Conservation (phyloP, 2,329 filamentous ascomycete species). For the Ascochyta pisi region DNA sequence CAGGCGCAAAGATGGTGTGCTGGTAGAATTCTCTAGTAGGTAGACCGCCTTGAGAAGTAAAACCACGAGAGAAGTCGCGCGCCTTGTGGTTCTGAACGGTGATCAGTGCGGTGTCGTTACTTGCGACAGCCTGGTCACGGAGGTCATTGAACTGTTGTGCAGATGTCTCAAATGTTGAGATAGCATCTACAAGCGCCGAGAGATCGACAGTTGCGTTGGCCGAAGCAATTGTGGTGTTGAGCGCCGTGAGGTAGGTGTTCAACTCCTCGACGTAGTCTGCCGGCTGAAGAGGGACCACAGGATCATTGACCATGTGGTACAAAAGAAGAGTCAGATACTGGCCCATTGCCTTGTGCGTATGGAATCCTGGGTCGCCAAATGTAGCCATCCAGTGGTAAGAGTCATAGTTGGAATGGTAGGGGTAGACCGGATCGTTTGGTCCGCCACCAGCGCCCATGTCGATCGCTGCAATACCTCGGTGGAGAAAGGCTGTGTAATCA, state of each 20-base stretch:
- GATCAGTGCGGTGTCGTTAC: slow-evolving; percentile 38
- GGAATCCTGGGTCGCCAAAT: slow-evolving; percentile 60
- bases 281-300: slow-evolving; percentile 50
- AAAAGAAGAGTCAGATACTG: slow-evolving; percentile 54
- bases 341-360: slow-evolving; percentile 58
- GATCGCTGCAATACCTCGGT: slow-evolving; percentile 53
- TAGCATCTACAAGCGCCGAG: slow-evolving; percentile 42
- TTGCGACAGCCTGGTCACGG: slow-evolving; percentile 36
- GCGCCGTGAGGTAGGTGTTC: slow-evolving; percentile 43
- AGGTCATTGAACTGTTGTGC: slow-evolving; percentile 40
- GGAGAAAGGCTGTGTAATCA: slow-evolving; percentile 57
- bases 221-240: slow-evolving; percentile 41
- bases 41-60: slow-evolving; percentile 55
- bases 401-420: slow-evolving; percentile 58
- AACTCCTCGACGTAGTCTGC: slow-evolving; percentile 50
- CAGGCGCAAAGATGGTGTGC: slow-evolving; percentile 57
- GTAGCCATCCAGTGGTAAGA: slow-evolving; percentile 60
- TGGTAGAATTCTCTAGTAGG: slow-evolving; percentile 55
- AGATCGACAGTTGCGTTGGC: slow-evolving; percentile 43
- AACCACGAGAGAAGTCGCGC: slow-evolving; percentile 55
- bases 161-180: slow-evolving; percentile 44
- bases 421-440: slow-evolving; percentile 53
- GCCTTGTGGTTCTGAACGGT: slow-evolving; percentile 54
- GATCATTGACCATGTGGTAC: slow-evolving; percentile 51
- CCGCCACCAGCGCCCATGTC: slow-evolving; percentile 52